Evolutionary conservation across 257 asterid genomes (phyloP), one percentile per base, ranked within the genome.

Genomic region (Solanum peruvianum): DNA sequence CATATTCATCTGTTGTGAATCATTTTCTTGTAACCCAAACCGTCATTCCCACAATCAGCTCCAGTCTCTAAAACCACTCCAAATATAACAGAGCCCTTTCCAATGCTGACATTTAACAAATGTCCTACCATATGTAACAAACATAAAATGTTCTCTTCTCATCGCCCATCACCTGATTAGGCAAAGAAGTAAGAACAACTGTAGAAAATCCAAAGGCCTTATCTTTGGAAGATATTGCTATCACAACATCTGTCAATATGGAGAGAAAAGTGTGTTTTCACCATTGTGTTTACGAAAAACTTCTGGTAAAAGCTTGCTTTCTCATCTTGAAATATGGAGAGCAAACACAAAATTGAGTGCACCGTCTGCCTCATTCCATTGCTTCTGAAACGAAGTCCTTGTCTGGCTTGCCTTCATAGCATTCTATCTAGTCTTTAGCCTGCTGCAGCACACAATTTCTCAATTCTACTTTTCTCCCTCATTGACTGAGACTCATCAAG

Each of bases 311-410:
- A 11, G 77, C 86, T 88, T 82, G 89, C 62, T 45, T 82, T 77
- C 58, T 83, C 85, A 47, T 90, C 89, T 69, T 84, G 88, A 85
- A 85, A 84, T 11, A 91, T n/a, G 69, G 90, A 90, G 27, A 90
- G 86, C 58, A 91, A 72, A 14, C 91, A 87, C 70, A 90, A 81
- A 69, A 90, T 88, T 2, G 91, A 90, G 71, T 90, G 92, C 91
- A 91, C 70, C 1, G 87, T 92, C 83, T 85, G 83, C 89, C 93
- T 84, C 93, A 91, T 89, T 73, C 93, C 93, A 75, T 88, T 89
- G 89, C 85, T 84, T 91, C 62, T 89, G 92, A 78, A 91, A 91
- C 11, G 87, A 87, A 86, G 85, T 83, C 83, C 91, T 89, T 42
- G 92, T 89, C 37, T 89, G 83, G 87, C 92, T 89, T 58, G 93